These are phyloP conservation scores for Gossypium schwendimanii DNA, from an alignment of 441 rosid genomes.

Conservation along the genomic window DNA sequence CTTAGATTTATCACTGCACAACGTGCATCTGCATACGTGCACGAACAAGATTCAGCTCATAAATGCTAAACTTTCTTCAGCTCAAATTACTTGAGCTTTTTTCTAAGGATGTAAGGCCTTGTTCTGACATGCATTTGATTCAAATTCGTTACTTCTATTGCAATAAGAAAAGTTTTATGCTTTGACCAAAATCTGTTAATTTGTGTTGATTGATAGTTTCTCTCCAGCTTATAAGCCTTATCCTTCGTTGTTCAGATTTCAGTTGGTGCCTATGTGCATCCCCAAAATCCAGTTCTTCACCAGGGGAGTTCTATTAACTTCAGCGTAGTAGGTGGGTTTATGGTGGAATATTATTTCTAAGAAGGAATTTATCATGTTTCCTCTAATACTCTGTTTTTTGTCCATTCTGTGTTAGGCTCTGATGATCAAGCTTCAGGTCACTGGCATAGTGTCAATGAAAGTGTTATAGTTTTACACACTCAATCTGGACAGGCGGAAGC, in stretches of 20 bases:
- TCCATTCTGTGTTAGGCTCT: slow-evolving; percentile 34
- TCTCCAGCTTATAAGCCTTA: slow-evolving; percentile 10
- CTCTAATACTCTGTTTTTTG: neutral
- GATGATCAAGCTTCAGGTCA: slow-evolving; percentile 49
- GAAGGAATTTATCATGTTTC: neutral
- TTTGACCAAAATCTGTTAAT: neutral
- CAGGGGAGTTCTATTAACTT: slow-evolving; percentile 55
- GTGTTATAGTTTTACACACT: slow-evolving; percentile 47
- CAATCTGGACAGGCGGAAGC: slow-evolving; percentile 72
- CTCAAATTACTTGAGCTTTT: neutral
- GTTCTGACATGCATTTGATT: neutral
- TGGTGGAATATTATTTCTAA: slow-evolving; percentile 7
- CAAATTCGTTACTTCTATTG: neutral
- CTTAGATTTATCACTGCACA: neutral
- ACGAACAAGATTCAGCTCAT: neutral
- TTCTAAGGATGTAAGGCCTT: neutral
- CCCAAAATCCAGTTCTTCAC: slow-evolving; percentile 58
- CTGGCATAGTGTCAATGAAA: slow-evolving; percentile 64
- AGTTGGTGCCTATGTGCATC: slow-evolving; percentile 76
- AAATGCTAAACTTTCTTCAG: neutral
- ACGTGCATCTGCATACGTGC: neutral
- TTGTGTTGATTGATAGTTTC: neutral
- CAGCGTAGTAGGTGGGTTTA: slow-evolving; percentile 45
- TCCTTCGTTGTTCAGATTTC: slow-evolving; percentile 51
- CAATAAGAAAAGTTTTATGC: neutral